Percentiles rank a stretch among this genome's conserved stretches.
phyloP scores from a whole-genome alignment of 768 basidiomycete species.

The Agaricus blazei region DNA sequence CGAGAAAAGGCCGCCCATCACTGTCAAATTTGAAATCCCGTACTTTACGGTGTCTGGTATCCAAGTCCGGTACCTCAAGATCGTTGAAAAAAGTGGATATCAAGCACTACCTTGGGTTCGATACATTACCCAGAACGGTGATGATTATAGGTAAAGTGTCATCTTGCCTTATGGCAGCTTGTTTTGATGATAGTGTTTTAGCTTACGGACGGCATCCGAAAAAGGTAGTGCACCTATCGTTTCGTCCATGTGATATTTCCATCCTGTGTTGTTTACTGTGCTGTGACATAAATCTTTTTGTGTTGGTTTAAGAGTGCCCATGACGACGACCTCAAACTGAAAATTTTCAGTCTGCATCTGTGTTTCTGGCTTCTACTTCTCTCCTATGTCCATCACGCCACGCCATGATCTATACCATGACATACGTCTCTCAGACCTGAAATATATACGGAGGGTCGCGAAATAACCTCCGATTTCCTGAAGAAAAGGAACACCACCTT shows the following conservation, averaged over 20 bases:
- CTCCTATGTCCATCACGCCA: too few species aligned
- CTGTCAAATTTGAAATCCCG: conserved; percentile 97
- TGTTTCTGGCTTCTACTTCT: too few species aligned
- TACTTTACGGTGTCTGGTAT: conserved; percentile 98
- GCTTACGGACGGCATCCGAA: conserved; percentile 69
- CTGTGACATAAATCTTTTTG: too few species aligned
- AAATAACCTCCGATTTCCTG: too few species aligned
- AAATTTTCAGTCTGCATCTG: too few species aligned
- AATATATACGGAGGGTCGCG: too few species aligned
- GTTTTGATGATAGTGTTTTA: conserved; percentile 17
- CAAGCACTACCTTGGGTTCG: conserved; percentile 95
- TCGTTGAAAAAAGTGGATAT: conserved; percentile 98
- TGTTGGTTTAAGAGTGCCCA: too few species aligned
- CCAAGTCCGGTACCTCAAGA: conserved; percentile 96
- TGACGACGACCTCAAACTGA: too few species aligned
- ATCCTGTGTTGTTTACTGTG: too few species aligned
- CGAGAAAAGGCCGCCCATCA: conserved; percentile 91
- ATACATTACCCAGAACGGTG: conserved; percentile 89
- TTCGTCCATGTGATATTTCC: conserved; percentile 5
- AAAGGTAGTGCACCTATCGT: conserved; percentile 32
- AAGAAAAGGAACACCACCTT: too few species aligned
- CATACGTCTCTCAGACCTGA: too few species aligned
- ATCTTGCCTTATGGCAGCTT: background rate
- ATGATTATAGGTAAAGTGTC: conserved; percentile 71
- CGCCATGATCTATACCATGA: too few species aligned